Evolutionary conservation across 176 grass and related monocot species (phyloP).

Genomic region (Cenchrus americanus): DNA sequence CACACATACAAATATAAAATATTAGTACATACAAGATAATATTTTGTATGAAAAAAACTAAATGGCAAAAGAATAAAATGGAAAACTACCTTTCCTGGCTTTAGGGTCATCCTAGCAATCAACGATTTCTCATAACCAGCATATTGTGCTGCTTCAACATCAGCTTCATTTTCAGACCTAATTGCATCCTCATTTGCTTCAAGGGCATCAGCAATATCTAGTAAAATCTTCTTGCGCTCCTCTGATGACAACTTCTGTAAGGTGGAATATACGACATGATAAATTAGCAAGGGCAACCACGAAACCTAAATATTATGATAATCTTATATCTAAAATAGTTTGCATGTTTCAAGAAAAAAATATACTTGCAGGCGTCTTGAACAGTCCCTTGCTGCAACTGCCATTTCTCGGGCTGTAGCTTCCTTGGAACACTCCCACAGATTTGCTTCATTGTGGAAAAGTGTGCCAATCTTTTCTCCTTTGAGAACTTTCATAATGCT

Average conservation of each 20-base stretch:
- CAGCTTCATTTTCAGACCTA: constrained; percentile 79
- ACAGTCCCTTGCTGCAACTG: constrained; percentile 88
- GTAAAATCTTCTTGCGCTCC: constrained; percentile 87
- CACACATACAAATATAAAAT: constrained; percentile 14
- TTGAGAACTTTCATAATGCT: constrained; percentile 80
- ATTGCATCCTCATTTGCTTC: constrained; percentile 84
- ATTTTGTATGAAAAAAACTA: background rate
- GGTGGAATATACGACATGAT: constrained; percentile 19
- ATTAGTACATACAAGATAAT: background rate
- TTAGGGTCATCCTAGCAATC: constrained; percentile 88
- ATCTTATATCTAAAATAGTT: background rate
- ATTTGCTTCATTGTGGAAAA: constrained; percentile 83
- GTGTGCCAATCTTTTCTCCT: constrained; percentile 89
- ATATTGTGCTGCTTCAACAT: constrained; percentile 64
- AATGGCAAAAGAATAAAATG: background rate
- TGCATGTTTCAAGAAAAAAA: background rate
- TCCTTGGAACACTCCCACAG: constrained; percentile 58
- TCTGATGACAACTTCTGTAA: constrained; percentile 83
- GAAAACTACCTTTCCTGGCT: constrained; percentile 71
- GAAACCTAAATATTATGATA: constrained; percentile 2
- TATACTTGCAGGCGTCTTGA: constrained; percentile 79
- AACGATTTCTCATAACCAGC: constrained; percentile 85
- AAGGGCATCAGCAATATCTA: constrained; percentile 89
- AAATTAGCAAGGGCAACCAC: constrained; percentile 2
- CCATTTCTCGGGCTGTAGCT: constrained; percentile 71